These are phyloP conservation scores for Phytophthora agathidicida DNA, from an alignment of 352 stramenopile species.

Conservation along the genomic window DNA sequence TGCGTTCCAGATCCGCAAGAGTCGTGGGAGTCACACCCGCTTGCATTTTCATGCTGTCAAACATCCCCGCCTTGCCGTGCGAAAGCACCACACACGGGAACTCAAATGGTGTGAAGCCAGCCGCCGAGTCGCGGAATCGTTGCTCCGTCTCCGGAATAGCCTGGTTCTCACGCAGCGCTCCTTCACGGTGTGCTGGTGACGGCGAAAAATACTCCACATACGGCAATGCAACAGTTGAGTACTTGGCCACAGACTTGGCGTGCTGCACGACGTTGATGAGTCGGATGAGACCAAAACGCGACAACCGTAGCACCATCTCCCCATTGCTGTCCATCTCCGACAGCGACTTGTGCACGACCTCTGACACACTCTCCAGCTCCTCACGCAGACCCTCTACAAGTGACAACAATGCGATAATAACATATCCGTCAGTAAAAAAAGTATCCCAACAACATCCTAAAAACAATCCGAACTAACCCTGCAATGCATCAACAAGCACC, in stretches of 20 bases:
- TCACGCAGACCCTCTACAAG: slow-evolving; percentile 58
- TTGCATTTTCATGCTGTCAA: slow-evolving; percentile 71
- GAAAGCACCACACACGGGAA: slow-evolving; percentile 80
- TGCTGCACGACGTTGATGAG: slow-evolving; percentile 72
- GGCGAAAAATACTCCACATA: slow-evolving; percentile 73
- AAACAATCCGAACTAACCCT: slow-evolving; percentile 36
- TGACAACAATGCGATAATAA: too few relatives aligned
- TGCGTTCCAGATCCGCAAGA: slow-evolving; percentile 58
- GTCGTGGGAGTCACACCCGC: slow-evolving; percentile 43
- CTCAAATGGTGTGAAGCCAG: slow-evolving; percentile 28
- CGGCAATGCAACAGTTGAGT: slow-evolving; percentile 51
- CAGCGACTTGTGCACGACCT: slow-evolving; percentile 56
- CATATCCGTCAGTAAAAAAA: background rate
- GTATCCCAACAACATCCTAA: slow-evolving; percentile 1
- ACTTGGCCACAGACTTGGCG: slow-evolving; percentile 61
- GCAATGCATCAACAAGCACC: slow-evolving; percentile 73
- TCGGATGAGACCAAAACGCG: slow-evolving; percentile 67
- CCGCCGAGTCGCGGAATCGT: slow-evolving; percentile 46
- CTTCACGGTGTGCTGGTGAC: slow-evolving; percentile 66
- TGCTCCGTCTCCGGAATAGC: slow-evolving; percentile 68
- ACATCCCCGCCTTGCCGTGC: slow-evolving; percentile 69
- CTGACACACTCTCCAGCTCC: slow-evolving; percentile 71
- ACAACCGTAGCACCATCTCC: slow-evolving; percentile 56
- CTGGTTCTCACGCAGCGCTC: slow-evolving; percentile 60
- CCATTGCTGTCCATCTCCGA: slow-evolving; percentile 67